Base-by-base conservation (phyloP, 2,329 filamentous ascomycete genomes). In the Phaeosphaeriaceae sp. region DNA sequence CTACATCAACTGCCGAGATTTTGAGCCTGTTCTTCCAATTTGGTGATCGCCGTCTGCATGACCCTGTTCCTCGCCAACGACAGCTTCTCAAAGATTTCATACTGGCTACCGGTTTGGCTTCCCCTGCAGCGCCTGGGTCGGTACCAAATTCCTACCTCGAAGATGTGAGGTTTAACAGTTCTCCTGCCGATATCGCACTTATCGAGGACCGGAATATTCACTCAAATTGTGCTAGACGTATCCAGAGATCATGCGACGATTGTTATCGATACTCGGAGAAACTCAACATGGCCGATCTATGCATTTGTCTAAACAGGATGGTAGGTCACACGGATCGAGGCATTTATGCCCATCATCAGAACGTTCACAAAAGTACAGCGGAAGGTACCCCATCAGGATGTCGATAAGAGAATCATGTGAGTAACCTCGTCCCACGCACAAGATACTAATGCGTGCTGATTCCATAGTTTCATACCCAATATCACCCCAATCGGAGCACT, bases 151-250 rank as follows among this genome's bases (percentile, higher is more conserved):
- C 53, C 15, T 54, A 52, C 13, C 15, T 43, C 49, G 32, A 57
- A 3, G 52, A 59, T n/a, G n/a, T 53, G 13, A 28, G 17, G 8
- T 3, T n/a, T 4, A 3, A 53, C 7, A 48, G 50, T 30, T 26
- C 32, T 3, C 35, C 17, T 8, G 19, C 5, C 3, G 55, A 65
- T 24, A 58, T 63, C 4, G 48, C 32, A 5, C 52, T 69, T 2
- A 26, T 69, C 1, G 64, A 66, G 13, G 66, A 68, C 35, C 59
- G 64, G 3, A 55, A 59, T 10, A 59, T 62, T 11, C 66, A 68
- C 44, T 13, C 43, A 10, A 28, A 30, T 7, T 68, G 66, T 32
- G 42, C 49, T 17, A 61, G 49, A 28, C 10, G n/a, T 11, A 53
- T 53, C 22, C 40, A 52, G 0, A 28, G 32, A 21, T 1, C 13